Percentiles rank a stretch among this genome's conserved stretches.
These are phyloP conservation scores for Dysphania ambrosioides DNA, from an alignment of 148 eudicot species.

Conservation along the genomic window DNA sequence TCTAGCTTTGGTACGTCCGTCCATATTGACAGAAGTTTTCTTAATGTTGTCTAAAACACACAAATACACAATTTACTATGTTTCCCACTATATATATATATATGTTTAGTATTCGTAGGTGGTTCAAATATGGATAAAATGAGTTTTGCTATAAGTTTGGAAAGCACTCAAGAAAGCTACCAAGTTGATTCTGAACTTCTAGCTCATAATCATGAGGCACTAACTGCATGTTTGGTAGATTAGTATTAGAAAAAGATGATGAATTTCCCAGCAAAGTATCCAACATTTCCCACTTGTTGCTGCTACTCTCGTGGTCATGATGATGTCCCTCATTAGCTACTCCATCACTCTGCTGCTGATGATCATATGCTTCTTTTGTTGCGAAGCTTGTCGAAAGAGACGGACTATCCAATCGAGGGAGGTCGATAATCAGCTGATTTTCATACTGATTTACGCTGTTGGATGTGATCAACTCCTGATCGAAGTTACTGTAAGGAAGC, in stretches of 20 bases:
- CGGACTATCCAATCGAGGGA: constrained; percentile 58
- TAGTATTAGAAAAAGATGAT: constrained; percentile 19
- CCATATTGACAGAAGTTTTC: neutral
- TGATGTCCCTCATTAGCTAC: neutral
- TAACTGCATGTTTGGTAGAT: constrained; percentile 23
- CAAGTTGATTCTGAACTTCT: constrained; percentile 35
- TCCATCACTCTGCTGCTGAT: constrained; percentile 22
- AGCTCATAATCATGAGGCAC: constrained; percentile 33
- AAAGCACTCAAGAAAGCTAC: constrained; percentile 42
- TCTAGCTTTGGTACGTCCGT: neutral
- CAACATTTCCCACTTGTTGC: constrained; percentile 42
- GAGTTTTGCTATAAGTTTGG: constrained; percentile 40
- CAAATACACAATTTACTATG: neutral
- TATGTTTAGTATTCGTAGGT: neutral
- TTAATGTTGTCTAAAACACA: neutral
- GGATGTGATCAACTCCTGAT: constrained; percentile 25
- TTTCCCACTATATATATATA: neutral
- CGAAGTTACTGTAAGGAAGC: constrained; percentile 9
- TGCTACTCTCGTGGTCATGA: constrained; percentile 30
- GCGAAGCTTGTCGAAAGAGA: constrained; percentile 43
- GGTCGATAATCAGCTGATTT: constrained; percentile 33
- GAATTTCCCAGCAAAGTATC: constrained; percentile 35
- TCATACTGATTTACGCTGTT: constrained; percentile 17
- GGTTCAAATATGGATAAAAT: neutral
- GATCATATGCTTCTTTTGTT: constrained; percentile 21